These are phyloP conservation scores for Hypoxylon sp. DNA, from an alignment of 2,329 filamentous ascomycete species.

Conservation along the genomic window DNA sequence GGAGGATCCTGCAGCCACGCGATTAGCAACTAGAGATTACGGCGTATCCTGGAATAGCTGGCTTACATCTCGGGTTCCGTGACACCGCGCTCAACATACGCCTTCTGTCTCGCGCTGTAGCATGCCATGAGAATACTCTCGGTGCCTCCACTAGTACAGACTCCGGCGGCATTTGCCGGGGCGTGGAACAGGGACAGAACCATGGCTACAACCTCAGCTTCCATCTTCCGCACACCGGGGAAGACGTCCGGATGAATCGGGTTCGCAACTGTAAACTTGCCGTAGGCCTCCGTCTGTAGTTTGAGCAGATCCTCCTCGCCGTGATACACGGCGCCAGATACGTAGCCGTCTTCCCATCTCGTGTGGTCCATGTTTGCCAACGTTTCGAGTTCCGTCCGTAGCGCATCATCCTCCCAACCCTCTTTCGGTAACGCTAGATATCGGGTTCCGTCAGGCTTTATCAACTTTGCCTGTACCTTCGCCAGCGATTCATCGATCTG, in stretches of 20 bases:
- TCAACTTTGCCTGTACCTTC: slow-evolving; percentile 85
- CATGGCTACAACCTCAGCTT: slow-evolving; percentile 97
- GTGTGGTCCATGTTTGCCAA: slow-evolving; percentile 91
- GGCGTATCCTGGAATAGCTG: background rate
- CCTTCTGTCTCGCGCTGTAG: slow-evolving; percentile 88
- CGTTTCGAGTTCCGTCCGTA: slow-evolving; percentile 80
- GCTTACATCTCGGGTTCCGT: slow-evolving; percentile 93
- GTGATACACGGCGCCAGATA: slow-evolving; percentile 96
- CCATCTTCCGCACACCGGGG: slow-evolving; percentile 98
- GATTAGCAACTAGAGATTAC: background rate
- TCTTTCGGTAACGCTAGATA: slow-evolving; percentile 82
- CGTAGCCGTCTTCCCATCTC: slow-evolving; percentile 93
- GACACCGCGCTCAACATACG: slow-evolving; percentile 82
- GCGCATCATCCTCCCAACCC: slow-evolving; percentile 81
- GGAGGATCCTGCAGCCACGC: slow-evolving; percentile 75
- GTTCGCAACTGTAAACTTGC: slow-evolving; percentile 93
- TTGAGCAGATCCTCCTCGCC: slow-evolving; percentile 83
- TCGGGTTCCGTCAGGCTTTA: slow-evolving; percentile 75
- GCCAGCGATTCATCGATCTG: slow-evolving; percentile 82
- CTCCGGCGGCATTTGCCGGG: slow-evolving; percentile 83
- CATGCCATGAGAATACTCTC: slow-evolving; percentile 98
- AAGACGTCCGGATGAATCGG: slow-evolving; percentile 99
- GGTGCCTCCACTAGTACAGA: slow-evolving; percentile 90
- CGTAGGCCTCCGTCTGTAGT: slow-evolving; percentile 91
- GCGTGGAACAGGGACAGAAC: slow-evolving; percentile 89